phyloP scores from a whole-genome alignment of 2,329 filamentous ascomycete genomes.

The Endocalyx cinctus region DNA sequence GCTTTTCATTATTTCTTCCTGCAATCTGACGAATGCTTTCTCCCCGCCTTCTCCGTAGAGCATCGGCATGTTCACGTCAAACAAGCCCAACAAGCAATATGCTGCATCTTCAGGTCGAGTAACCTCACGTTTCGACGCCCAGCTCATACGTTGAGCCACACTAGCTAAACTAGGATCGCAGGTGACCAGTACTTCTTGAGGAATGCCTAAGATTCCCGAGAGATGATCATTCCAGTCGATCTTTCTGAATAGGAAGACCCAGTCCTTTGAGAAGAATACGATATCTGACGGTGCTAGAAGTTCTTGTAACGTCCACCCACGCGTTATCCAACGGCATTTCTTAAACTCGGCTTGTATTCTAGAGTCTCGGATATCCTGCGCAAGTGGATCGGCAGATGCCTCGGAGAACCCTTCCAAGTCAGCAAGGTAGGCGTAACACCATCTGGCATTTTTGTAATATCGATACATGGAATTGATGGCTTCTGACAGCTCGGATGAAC shows the following conservation, averaged over 20 bases:
- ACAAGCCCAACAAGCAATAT: constrained; percentile 9
- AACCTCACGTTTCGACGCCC: constrained; percentile 10
- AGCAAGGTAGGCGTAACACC: constrained; percentile 4
- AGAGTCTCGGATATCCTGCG: background rate
- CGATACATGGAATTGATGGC: constrained; percentile 1
- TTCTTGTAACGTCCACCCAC: no score
- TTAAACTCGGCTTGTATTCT: constrained; percentile 1
- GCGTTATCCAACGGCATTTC: constrained; percentile 2
- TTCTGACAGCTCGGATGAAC: constrained; percentile 1
- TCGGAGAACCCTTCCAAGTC: background rate
- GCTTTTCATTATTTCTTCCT: constrained; percentile 11
- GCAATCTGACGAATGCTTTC: constrained; percentile 9
- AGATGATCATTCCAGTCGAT: background rate
- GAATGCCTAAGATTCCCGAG: background rate
- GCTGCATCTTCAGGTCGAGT: constrained; percentile 10
- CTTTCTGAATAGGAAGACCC: no score
- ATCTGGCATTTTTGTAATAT: constrained; percentile 2
- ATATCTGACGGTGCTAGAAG: no score
- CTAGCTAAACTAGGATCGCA: constrained; percentile 1
- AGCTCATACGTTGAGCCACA: constrained; percentile 8
- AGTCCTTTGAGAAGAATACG: no score
- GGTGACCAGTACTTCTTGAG: background rate
- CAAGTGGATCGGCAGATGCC: background rate
- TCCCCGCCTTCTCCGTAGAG: constrained; percentile 10
- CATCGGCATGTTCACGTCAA: constrained; percentile 9